Conservation (phyloP, 441 rosid species). For the Erodium moschatum region DNA sequence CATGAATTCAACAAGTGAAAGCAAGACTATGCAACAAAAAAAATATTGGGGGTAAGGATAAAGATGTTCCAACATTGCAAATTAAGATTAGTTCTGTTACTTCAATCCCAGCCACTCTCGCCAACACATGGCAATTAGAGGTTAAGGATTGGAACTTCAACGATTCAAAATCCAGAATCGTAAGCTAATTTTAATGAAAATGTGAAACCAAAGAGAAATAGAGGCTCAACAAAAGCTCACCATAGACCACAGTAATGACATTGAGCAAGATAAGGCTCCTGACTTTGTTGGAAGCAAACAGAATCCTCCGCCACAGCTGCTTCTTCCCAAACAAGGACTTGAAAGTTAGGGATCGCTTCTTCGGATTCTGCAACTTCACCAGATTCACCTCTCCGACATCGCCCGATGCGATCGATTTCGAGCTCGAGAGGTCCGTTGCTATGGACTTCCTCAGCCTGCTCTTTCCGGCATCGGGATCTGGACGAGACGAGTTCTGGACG, state of each 20-base stretch:
- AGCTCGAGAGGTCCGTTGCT: neutral
- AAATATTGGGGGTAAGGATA: too few species aligned
- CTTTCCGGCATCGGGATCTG: neutral
- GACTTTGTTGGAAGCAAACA: slow-evolving; percentile 37
- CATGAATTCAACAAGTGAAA: too few species aligned
- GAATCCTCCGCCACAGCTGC: slow-evolving; percentile 33
- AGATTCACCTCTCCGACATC: neutral
- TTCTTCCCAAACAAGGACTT: slow-evolving; percentile 29
- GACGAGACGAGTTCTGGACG: slow-evolving; percentile 9
- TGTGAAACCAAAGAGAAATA: neutral
- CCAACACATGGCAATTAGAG: neutral
- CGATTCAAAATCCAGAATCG: too few species aligned
- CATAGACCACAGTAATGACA: slow-evolving; percentile 41
- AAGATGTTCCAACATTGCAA: too few species aligned
- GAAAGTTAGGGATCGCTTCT: slow-evolving; percentile 14
- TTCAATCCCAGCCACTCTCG: neutral
- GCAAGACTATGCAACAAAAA: too few species aligned
- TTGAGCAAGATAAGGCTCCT: slow-evolving; percentile 51
- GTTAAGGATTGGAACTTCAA: too few species aligned
- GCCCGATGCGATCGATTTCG: neutral
- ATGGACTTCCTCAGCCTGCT: slow-evolving; percentile 2
- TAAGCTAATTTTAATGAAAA: too few species aligned
- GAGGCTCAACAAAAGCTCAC: slow-evolving; percentile 19
- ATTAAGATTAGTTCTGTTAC: neutral
- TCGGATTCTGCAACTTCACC: neutral